Evolutionary conservation across 2,329 filamentous ascomycete genomes (phyloP).

Genomic region (Beauveria medogensis): DNA sequence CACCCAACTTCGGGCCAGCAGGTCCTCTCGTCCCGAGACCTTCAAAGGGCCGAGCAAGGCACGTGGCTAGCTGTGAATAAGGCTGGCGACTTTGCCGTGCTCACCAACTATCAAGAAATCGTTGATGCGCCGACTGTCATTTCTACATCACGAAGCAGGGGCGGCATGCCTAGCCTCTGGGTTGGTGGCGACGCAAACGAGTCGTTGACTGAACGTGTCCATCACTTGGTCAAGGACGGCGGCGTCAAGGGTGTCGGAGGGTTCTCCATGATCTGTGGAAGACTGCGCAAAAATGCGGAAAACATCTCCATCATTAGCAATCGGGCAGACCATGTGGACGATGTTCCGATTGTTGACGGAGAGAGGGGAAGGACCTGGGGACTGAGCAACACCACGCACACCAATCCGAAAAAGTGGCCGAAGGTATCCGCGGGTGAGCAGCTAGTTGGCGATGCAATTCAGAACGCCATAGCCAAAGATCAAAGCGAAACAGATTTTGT

Average conservation of each 20-base stretch:
- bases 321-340: constrained; percentile 41
- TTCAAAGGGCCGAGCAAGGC: constrained; percentile 53
- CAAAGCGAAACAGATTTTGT: constrained; percentile 40
- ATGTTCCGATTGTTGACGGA: constrained; percentile 52
- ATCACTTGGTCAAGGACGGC: constrained; percentile 41
- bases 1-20: constrained; percentile 32
- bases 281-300: constrained; percentile 40
- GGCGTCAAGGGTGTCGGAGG: constrained; percentile 55
- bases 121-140: constrained; percentile 35
- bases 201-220: constrained; percentile 41
- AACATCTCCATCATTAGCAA: constrained; percentile 57
- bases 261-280: constrained; percentile 59
- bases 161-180: constrained; percentile 58
- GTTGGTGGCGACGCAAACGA: constrained; percentile 42
- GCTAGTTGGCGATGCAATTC: constrained; percentile 35
- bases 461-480: constrained; percentile 28
- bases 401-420: constrained; percentile 47
- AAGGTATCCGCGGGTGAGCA: constrained; percentile 49
- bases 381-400: constrained; percentile 55
- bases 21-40: constrained; percentile 53
- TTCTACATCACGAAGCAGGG: constrained; percentile 40
- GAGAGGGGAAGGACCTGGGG: constrained; percentile 45
- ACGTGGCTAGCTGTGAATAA: constrained; percentile 60
- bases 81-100: constrained; percentile 51
- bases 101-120: constrained; percentile 60